Evolutionary conservation across 2,329 filamentous ascomycete genomes (phyloP), one percentile per base, ranked within the genome.

Genomic region (Bipolaris sorokiniana): DNA sequence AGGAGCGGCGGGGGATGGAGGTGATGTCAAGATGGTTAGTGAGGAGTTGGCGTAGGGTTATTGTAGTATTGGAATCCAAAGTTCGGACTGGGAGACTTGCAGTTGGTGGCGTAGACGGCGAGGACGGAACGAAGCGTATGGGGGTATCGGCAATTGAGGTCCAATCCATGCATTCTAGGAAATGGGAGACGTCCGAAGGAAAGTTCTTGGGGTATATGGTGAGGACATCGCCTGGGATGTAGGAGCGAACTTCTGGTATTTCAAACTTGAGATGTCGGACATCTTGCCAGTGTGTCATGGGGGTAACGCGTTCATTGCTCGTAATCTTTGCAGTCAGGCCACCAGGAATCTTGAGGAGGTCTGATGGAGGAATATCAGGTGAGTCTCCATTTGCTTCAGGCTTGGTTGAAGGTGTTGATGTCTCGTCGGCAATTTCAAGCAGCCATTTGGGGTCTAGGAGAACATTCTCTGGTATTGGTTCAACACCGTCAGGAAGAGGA

Each of bases 141-240:
- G 83, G 83, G 13, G 72, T 75, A 71, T 98, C 91, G 16, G 93
- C 93, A 7, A 92, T 78, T 1, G 82, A 74, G 6, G 83, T 80
- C 93, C 95, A 98, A 3, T 78, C 82, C 90, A 96, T 95, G 44
- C 92, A 82, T 3, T 85, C 77, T 57, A 98, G 88, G 52, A 99
- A 83, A 20, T 83, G 81, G 50, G 92, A 80, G n/a, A 95, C 93
- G 68, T 98, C 93, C 7, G 82, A 78, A 0, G 89, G 83, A 60
- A 92, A 93, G 75, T 97, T 98, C 72, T 94, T 94, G 4, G 95
- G 94, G 58, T 89, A 92, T 16, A 99, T 85, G 5, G 88, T 87
- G 6, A 96, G 79, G 22, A 91, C 89, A 66, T 96, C 91, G 5
- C 94, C 93, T 0, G 95, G 92, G 0, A 71, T 72, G 68, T 88